phyloP scores from a whole-genome alignment of 1,284 basidiomycete species.

The Ceratobasidium sp. region DNA sequence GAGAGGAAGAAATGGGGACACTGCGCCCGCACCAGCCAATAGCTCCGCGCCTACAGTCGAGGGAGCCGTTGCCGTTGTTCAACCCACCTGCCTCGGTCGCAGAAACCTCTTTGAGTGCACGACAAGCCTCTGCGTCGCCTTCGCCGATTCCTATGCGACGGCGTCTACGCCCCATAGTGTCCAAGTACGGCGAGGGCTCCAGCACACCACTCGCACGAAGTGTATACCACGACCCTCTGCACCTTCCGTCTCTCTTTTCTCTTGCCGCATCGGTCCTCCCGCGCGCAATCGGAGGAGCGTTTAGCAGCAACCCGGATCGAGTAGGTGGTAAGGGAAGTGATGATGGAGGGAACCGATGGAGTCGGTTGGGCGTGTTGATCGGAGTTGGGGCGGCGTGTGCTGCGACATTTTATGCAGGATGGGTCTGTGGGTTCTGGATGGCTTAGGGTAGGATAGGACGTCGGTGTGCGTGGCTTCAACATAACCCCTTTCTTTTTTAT shows the following conservation, averaged over 20 bases:
- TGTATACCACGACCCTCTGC: constrained; percentile 42
- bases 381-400: constrained; percentile 31
- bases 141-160: constrained; percentile 7
- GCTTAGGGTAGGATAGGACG: not conserved
- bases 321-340: not conserved
- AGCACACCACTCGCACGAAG: constrained; percentile 22
- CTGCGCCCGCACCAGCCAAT: not conserved
- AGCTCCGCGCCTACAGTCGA: not conserved
- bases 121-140: not conserved
- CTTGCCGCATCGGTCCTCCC: constrained; percentile 42
- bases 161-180: not conserved
- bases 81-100: constrained; percentile 18
- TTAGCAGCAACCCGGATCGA: not conserved
- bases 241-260: constrained; percentile 42
- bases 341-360: constrained; percentile 20
- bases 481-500: not conserved
- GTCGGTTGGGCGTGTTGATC: constrained; percentile 19
- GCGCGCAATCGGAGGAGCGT: constrained; percentile 24
- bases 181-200: not conserved
- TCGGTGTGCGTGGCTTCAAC: not conserved
- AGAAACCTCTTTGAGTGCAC: constrained; percentile 15
- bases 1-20: not conserved
- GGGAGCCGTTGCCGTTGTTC: constrained; percentile 30
- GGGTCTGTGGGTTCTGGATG: constrained; percentile 39
- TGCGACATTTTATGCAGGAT: constrained; percentile 35